Conservation (phyloP, 163 green algal species). For the Volvox carteri region DNA sequence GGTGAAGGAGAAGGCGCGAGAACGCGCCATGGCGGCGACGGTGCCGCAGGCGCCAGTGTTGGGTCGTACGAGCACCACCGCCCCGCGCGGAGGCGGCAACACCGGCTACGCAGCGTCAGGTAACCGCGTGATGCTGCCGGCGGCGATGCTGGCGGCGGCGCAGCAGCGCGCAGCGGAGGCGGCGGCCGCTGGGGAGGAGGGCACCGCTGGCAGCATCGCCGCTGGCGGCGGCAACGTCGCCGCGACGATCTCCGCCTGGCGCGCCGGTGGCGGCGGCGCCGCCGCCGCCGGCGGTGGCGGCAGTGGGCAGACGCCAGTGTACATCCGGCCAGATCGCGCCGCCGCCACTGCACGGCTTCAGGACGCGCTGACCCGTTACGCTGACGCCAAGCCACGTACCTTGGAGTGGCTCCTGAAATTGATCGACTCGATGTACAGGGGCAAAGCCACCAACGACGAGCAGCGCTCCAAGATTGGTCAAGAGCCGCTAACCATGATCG, state of each 20-base stretch:
- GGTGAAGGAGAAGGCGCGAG: conserved; percentile 39
- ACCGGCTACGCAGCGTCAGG: neutral
- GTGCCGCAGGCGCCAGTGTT: neutral
- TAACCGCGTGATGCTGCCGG: conserved; percentile 30
- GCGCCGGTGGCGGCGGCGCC: neutral
- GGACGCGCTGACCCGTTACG: conserved; percentile 43
- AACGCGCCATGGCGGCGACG: conserved; percentile 11
- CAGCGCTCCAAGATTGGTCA: conserved; percentile 54
- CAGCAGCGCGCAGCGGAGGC: conserved; percentile 38
- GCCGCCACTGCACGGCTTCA: conserved; percentile 42
- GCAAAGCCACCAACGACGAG: conserved; percentile 64
- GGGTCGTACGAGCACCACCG: neutral
- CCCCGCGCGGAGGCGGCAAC: neutral
- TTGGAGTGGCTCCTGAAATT: conserved; percentile 64
- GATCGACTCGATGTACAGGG: conserved; percentile 64
- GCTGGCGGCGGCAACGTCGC: conserved; percentile 31
- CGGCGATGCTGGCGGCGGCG: conserved; percentile 47
- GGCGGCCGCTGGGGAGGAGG: neutral
- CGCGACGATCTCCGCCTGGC: conserved; percentile 18
- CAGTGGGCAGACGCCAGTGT: conserved; percentile 19
- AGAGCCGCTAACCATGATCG: conserved; percentile 61
- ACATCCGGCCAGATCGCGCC: conserved; percentile 43
- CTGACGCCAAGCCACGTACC: conserved; percentile 53
- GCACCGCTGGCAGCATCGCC: neutral
- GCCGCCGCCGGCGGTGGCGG: neutral